Conservation (phyloP, 1,139 yeast species). For the Saccharomyces hybrid region DNA sequence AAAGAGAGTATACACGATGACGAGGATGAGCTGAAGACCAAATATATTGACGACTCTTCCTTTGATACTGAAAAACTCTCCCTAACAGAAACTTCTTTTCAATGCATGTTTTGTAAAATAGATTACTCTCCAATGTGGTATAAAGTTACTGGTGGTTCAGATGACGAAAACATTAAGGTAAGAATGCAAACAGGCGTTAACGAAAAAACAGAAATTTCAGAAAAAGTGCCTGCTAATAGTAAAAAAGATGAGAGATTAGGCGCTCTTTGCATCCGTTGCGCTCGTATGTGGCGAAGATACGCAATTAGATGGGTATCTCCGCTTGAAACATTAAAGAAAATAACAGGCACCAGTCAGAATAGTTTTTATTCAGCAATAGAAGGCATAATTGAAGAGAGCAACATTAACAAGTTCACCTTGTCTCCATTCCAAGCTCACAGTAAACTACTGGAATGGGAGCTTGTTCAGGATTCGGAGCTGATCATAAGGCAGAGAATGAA, state of each 20-base stretch:
- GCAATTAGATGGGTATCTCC: conserved; percentile 89
- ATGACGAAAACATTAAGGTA: conserved; percentile 43
- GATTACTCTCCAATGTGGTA: conserved; percentile 33
- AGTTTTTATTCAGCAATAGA: conserved; percentile 16
- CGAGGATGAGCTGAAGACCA: conserved; percentile 11
- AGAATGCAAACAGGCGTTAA: conserved; percentile 19
- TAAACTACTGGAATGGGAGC: conserved; percentile 62
- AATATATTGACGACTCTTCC: conserved; percentile 37
- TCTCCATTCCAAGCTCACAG: conserved; percentile 29
- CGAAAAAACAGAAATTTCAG: conserved; percentile 45
- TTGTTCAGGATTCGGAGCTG: conserved; percentile 54
- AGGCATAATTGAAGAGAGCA: conserved; percentile 17
- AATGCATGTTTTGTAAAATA: conserved; percentile 31
- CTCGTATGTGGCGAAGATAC: conserved; percentile 83
- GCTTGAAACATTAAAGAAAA: conserved; percentile 50
- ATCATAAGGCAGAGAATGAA: conserved; percentile 46
- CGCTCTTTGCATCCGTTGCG: conserved; percentile 81
- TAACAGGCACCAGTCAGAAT: conserved; percentile 21
- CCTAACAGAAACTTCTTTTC: conserved; percentile 18
- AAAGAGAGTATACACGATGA: conserved; percentile 9
- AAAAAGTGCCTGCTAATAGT: conserved; percentile 12
- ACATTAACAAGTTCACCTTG: conserved; percentile 12
- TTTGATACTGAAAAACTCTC: conserved; percentile 29
- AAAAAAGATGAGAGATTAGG: conserved; percentile 30
- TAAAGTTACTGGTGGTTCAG: conserved; percentile 49